Base-by-base conservation (phyloP, 495 filamentous ascomycete species). In the Tuber indicum region DNA sequence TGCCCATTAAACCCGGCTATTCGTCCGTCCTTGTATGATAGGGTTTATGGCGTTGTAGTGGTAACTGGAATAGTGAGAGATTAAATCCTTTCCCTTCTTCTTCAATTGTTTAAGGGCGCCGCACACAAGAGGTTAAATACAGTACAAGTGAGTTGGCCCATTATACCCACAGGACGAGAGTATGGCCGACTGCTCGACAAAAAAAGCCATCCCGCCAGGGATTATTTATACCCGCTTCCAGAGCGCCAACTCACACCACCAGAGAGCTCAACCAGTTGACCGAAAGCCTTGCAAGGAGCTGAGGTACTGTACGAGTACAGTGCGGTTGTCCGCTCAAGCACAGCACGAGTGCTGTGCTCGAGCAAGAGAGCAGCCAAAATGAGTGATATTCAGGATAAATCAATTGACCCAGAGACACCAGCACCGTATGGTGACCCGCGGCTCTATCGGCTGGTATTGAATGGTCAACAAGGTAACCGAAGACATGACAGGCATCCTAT, bases 191-290 rank as follows among this genome's bases (percentile, higher is more conserved):
- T 58, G 7, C 58, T 66, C 58, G 32, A 66, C 26, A 66, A 36
- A 16, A 66, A 36, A 36, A 17, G 26, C 32, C 26, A 66, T 66
- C 10, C 58, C 32, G 58, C 58, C 58, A 66, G 58, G 58, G 58
- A 66, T 66, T 32, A 36, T 19, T 16, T 16, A 66, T 66, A 14
- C 58, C 32, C 32, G 26, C 58, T 36, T 36, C 58, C 58, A 66
- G 58, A 66, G 58, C 58, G 58, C 58, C 58, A 66, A 66, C 58
- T 66, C 58, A 66, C 58, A 66, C 58, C 58, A 66, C 26, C 14
- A 19, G 12, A 66, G 26, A 66, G 26, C 58, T 66, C 58, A 36
- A 17, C 58, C 26, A 66, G 26, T 66, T 16, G 58, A 36, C 58
- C 32, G 58, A 66, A 36, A 66, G 58, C 36, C 58, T 66, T 26